Evolutionary conservation across 805 yeast species (phyloP), one percentile per base, ranked within the genome.

Genomic region (Yamadazyma sp.): DNA sequence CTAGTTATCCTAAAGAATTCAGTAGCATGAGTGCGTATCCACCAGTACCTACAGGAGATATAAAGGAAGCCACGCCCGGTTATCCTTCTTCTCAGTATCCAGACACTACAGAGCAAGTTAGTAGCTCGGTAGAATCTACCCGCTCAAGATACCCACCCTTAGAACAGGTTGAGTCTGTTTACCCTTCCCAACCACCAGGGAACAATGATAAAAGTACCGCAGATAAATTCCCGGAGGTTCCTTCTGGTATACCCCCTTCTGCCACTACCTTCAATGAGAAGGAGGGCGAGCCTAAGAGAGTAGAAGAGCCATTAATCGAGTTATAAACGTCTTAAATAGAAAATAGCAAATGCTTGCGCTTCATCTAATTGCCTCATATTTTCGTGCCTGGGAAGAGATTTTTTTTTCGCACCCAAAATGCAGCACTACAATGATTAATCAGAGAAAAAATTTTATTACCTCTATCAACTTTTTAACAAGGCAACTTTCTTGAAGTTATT

Each of bases 281-380:
- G 14, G 10, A 19, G 10, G 32, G 11, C 10, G 13, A 7, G 14
- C 20, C 40, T 7, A 35, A 42, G 12, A 38, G 32, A 28, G 50
- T 44, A 4, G 47, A 52, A 10, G 71, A 64, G 44, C 71, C 71
- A 6, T 58, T 68, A 37, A 68, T 68, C 38, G 73, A 68, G 43
- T 46, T 68, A 28, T 66, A 50, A 36, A 13, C 17, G 13, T 6
- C 17, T n/a, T 22, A n/a, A 30, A 9, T 30, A 19, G 11, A 12
- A 32, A 32, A 14, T 20, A 32, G 13, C 27, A 24, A 8, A 25
- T 12, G 8, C 11, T 21, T 13, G 3, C 5, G 14, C 14, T n/a
- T 25, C 8, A 5, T 16, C 12, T 6, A 25, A 25, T 3, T 25
- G n/a, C 28, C 28, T 25, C 16, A 13, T 25, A 9, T n/a, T n/a